Base-by-base conservation (phyloP, 192 early-diverging fungal species). In the Chytriomyces hyalinus region DNA sequence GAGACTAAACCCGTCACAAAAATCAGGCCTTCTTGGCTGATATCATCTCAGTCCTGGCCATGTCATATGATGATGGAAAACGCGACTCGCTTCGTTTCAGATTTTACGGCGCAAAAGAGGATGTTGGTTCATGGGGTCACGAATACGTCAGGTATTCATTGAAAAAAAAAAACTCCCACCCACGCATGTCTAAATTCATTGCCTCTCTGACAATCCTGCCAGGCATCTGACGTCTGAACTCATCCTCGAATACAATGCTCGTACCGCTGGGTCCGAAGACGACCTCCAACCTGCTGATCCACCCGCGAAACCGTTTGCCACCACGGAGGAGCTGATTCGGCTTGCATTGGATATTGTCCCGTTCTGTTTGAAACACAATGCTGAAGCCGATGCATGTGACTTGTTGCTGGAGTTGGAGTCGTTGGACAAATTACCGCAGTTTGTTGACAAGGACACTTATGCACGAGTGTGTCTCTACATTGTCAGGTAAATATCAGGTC, bases 331-430 rank as follows among this genome's bases (percentile, higher is more conserved):
- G 59, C 83, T 98, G 50, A 67, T 93, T 46, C 80, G 82, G 11
- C 83, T 94, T 73, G 96, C 95, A 4, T 70, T 93, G 70, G 91
- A 96, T 62, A 90, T 97, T 46, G 94, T 96, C 20, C 95, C 95
- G 26, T 99, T 98, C 84, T 96, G 95, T 77, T 84, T 99, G 83
- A 90, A 94, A 77, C 96, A 99, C 84, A 98, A 98, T 73, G 97
- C 96, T 6, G 98, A 99, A 81, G 95, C 96, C 1, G 98, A 99
- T 85, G 97, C 98, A 6, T 94, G 97, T 75, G 98, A 99, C 86
- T 85, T 99, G 73, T 86, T 99, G 67, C 75, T 96, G 61, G 95
- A 97, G 84, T 76, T 99, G 63, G 96, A 96, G 78, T 87, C 87
- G 44, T 88, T 97, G 68, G 92, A 94, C 61, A 76, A 92, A 65